Percentiles rank a stretch among this genome's conserved stretches.
Evolutionary conservation across 495 filamentous ascomycete genomes (phyloP).

Genomic region (Lasiosphaeriaceae sp.): DNA sequence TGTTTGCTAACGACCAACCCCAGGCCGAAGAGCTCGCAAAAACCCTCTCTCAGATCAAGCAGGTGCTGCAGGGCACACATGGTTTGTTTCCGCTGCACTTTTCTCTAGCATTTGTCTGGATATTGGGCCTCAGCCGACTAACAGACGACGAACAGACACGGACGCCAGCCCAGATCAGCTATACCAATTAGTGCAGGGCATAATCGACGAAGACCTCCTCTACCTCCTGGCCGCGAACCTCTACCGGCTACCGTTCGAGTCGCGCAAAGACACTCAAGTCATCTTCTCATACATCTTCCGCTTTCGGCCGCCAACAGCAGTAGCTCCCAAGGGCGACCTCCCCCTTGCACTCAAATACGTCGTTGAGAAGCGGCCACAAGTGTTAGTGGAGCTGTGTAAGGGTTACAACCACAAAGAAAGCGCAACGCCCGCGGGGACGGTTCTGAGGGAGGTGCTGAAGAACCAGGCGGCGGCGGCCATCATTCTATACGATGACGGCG

Average conservation of each 20-base stretch:
- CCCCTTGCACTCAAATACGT: slow-evolving; percentile 82
- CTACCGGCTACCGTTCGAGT: slow-evolving; percentile 85
- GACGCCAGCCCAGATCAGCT: slow-evolving; percentile 85
- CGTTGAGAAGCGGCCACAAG: slow-evolving; percentile 76
- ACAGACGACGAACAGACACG: slow-evolving; percentile 53
- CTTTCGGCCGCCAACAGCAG: slow-evolving; percentile 61
- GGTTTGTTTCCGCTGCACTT: slow-evolving; percentile 43
- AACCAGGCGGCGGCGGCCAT: slow-evolving; percentile 83
- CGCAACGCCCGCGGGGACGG: slow-evolving; percentile 86
- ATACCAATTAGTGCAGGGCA: slow-evolving; percentile 68
- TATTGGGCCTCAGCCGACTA: neutral
- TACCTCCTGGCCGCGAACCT: slow-evolving; percentile 75
- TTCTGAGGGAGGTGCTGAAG: slow-evolving; percentile 88
- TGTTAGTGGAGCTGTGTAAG: slow-evolving; percentile 81
- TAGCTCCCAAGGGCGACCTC: slow-evolving; percentile 49
- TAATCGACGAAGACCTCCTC: slow-evolving; percentile 85
- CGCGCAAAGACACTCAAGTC: slow-evolving; percentile 82
- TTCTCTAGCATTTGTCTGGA: neutral
- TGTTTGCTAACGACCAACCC: neutral
- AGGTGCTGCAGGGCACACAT: slow-evolving; percentile 77
- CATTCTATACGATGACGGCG: slow-evolving; percentile 86
- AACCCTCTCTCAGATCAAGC: slow-evolving; percentile 75
- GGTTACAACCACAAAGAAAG: slow-evolving; percentile 89
- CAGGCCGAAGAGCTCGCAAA: slow-evolving; percentile 60
- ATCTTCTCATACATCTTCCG: slow-evolving; percentile 87